phyloP scores from a whole-genome alignment of 78 protist genomes.

The Acrasis kona region DNA sequence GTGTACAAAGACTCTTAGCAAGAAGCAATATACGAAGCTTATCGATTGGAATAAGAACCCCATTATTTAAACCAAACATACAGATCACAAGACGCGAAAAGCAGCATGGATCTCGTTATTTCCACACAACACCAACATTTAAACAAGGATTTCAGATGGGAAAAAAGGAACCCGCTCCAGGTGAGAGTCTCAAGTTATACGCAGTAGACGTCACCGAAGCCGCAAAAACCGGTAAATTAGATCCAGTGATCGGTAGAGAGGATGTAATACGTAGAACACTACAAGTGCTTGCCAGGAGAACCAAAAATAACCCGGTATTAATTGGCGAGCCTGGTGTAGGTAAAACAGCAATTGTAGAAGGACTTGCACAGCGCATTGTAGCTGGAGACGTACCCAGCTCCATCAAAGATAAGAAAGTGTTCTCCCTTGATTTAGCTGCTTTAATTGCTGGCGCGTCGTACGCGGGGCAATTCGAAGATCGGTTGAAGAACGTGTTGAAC shows the following conservation, averaged over 20 bases:
- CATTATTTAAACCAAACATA: too few relatives aligned
- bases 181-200: neutral
- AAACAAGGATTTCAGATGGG: too few relatives aligned
- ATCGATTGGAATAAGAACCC: too few relatives aligned
- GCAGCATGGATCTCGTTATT: too few relatives aligned
- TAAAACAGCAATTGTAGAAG: slow-evolving; percentile 43
- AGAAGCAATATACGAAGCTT: too few relatives aligned
- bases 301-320: slow-evolving; percentile 49
- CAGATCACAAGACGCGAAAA: too few relatives aligned
- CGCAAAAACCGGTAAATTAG: slow-evolving; percentile 24
- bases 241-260: slow-evolving; percentile 39
- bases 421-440: slow-evolving; percentile 90
- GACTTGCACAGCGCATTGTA: slow-evolving; percentile 93
- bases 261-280: slow-evolving; percentile 29
- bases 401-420: slow-evolving; percentile 48
- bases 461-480: slow-evolving; percentile 60
- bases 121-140: too few relatives aligned
- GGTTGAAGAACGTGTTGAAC: slow-evolving; percentile 35
- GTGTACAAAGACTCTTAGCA: too few relatives aligned
- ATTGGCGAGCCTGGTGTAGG: slow-evolving; percentile 57
- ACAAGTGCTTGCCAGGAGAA: slow-evolving; percentile 39
- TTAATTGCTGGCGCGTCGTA: slow-evolving; percentile 90
- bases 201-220: neutral
- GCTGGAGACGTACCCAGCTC: slow-evolving; percentile 91
- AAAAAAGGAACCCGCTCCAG: too few relatives aligned